Evolutionary conservation across 495 filamentous ascomycete species (phyloP).

Genomic region (Tuber microsphaerosporum): DNA sequence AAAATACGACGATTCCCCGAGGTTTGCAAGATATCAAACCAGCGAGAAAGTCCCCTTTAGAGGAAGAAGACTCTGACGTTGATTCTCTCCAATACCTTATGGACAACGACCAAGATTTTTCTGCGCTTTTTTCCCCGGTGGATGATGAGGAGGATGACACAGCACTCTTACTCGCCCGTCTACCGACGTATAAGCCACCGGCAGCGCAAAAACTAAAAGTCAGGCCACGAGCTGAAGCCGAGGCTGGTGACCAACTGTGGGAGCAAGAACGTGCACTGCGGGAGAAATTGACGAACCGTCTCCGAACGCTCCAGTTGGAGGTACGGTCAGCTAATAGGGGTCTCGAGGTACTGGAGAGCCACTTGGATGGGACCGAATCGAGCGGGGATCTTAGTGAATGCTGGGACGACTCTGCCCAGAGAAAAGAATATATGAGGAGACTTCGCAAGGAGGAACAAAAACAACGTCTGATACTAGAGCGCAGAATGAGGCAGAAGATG

Average conservation of each 20-base stretch:
- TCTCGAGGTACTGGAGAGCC: conserved; percentile 36
- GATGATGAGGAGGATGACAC: conserved; percentile 26
- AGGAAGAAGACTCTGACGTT: conserved; percentile 31
- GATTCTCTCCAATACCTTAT: conserved; percentile 35
- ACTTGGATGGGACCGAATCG: conserved; percentile 25
- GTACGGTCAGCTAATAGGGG: conserved; percentile 33
- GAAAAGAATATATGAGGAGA: conserved; percentile 29
- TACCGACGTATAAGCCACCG: conserved; percentile 18
- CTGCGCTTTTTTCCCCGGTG: conserved; percentile 28
- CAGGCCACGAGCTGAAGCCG: conserved; percentile 29
- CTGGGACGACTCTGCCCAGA: conserved; percentile 17
- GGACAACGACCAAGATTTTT: conserved; percentile 34
- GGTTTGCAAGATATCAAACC: background rate
- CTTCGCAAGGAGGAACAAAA: conserved; percentile 25
- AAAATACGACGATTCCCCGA: background rate
- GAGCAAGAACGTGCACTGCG: conserved; percentile 29
- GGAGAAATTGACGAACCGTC: conserved; percentile 38
- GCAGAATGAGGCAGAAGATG: conserved; percentile 12
- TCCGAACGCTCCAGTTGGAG: conserved; percentile 39
- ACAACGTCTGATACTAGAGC: conserved; percentile 20
- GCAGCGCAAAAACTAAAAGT: conserved; percentile 6
- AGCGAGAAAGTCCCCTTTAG: conserved; percentile 1
- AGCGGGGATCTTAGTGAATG: conserved; percentile 30
- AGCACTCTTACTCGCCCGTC: conserved; percentile 7
- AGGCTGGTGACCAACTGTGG: conserved; percentile 22